phyloP scores from a whole-genome alignment of 225 moss, liverwort and hornwort genomes.

The Sphagnum tenellum region DNA sequence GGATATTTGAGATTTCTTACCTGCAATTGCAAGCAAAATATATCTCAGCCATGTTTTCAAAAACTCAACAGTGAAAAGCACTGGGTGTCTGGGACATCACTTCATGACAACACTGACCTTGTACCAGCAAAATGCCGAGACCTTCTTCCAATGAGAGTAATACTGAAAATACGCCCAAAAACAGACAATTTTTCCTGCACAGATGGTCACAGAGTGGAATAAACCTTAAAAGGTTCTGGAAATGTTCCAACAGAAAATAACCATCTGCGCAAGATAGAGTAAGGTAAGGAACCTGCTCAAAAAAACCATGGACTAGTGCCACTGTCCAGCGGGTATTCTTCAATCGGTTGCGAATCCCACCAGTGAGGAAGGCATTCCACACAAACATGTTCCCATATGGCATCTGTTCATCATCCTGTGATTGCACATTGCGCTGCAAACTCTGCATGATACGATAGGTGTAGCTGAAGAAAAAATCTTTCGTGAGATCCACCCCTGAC shows the following conservation, averaged over 20 bases:
- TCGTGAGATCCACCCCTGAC: slow-evolving; percentile 78
- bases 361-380: slow-evolving; percentile 84
- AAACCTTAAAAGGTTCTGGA: too few relatives aligned
- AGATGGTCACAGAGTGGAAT: not conserved
- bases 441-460: slow-evolving; percentile 90
- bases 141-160: slow-evolving; percentile 77
- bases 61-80: not conserved
- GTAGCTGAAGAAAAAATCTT: slow-evolving; percentile 95
- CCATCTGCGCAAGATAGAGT: not conserved
- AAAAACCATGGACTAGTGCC: slow-evolving; percentile 79
- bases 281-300: slow-evolving; percentile 52
- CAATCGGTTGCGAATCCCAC: slow-evolving; percentile 67
- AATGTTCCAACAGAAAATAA: not conserved
- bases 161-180: slow-evolving; percentile 64
- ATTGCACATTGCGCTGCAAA: slow-evolving; percentile 75
- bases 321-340: slow-evolving; percentile 72
- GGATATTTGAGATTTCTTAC: too few relatives aligned
- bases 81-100: not conserved
- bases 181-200: slow-evolving; percentile 67
- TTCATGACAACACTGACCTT: slow-evolving; percentile 36
- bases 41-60: not conserved
- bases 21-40: slow-evolving; percentile 6
- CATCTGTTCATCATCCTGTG: slow-evolving; percentile 41
- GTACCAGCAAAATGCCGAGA: slow-evolving; percentile 91
- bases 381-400: slow-evolving; percentile 93